Evolutionary conservation across 768 basidiomycete species (phyloP).

Genomic region (Gloeophyllum trabeum): DNA sequence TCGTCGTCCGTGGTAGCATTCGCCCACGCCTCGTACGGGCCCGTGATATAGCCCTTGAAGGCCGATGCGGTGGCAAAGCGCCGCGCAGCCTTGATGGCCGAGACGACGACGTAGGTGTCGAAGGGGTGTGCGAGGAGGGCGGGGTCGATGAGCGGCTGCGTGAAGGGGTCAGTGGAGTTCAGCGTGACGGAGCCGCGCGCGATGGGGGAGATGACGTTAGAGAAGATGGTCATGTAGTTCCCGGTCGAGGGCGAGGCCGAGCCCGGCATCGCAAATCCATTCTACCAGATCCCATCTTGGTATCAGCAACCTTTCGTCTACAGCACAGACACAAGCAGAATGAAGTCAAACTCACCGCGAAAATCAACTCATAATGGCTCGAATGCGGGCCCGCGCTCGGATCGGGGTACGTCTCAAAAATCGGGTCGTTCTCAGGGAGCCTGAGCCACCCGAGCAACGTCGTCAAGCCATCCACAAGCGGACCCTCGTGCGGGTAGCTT

Average conservation of each 20-base stretch:
- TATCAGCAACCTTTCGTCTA: too few species aligned
- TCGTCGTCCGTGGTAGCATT: constrained; percentile 42
- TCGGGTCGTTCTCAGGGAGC: constrained; percentile 3
- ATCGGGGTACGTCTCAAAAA: constrained; percentile 4
- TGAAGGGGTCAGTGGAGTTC: neutral
- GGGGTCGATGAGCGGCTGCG: neutral
- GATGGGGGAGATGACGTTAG: constrained; percentile 5
- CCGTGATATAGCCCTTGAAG: constrained; percentile 33
- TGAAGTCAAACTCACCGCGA: constrained; percentile 4
- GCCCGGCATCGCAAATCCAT: neutral
- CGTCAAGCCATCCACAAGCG: constrained; percentile 3
- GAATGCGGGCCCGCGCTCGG: constrained; percentile 9
- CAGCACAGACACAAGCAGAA: neutral
- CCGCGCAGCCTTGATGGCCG: neutral
- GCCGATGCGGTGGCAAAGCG: neutral
- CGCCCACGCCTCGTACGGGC: constrained; percentile 31
- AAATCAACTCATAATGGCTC: constrained; percentile 9
- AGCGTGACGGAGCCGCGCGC: too few species aligned
- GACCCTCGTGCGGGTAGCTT: constrained; percentile 3
- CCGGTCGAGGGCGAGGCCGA: neutral
- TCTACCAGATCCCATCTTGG: too few species aligned
- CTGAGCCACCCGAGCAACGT: constrained; percentile 6
- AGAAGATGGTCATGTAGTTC: constrained; percentile 4
- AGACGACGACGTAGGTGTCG: neutral
- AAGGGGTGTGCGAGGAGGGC: neutral